Evolutionary conservation across 1,139 yeast species (phyloP), one percentile per base, ranked within the genome.

Genomic region (Taphrina communis): DNA sequence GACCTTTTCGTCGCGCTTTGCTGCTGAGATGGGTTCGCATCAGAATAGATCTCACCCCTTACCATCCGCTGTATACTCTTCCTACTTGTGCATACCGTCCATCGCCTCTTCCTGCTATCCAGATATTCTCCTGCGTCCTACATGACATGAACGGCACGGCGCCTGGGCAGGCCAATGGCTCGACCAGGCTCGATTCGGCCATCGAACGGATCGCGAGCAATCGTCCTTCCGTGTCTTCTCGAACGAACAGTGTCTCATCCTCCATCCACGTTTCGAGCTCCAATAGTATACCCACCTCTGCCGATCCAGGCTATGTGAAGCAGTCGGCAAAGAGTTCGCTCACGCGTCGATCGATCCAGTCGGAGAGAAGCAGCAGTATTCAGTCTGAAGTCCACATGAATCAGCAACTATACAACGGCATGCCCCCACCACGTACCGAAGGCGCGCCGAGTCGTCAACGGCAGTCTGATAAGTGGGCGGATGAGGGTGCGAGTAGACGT

Each of bases 401-500:
- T 17, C 35, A 52, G 12, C 62, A 58, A 14, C 12, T 58, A 4
- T 58, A 58, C 62, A 31, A 31, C 25, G 53, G 53, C 52, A 58
- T 58, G 62, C 62, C 62, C 6, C 62, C 62, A 42, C 62, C 62
- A 9, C 39, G 52, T 6, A 42, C 12, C 31, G 62, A 58, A 7
- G 51, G 42, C 53, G 25, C 62, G 19, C 1, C 21, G 6, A 25
- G 25, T 7, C 60, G 60, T 5, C 50, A 17, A 17, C 62, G 62
- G 21, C 62, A 42, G 4, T 68, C 75, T 25, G 75, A 75, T 36
- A 77, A 77, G 41, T 77, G 80, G 80, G 74, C 76, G 42, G 80
- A 79, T 39, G 75, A 79, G 68, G 88, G 88, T 14, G 87, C 88
- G 4, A 88, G 88, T 0, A 80, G 82, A 51, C 75, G 83, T 4